Evolutionary conservation across 306 rosid genomes (phyloP), one percentile per base, ranked within the genome.

Genomic region (Corylus avellana): DNA sequence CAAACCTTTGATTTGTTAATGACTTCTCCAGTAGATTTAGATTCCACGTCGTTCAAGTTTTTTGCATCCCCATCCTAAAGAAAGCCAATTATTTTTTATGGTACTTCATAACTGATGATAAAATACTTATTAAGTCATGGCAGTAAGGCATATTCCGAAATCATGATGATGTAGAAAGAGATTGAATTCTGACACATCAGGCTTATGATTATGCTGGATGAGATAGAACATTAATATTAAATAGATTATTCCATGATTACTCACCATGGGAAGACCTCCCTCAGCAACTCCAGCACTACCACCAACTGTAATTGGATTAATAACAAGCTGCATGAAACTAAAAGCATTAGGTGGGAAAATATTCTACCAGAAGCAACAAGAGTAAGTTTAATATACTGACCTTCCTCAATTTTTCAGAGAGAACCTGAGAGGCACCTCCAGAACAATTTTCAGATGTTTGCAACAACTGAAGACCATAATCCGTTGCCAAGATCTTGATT

Each of bases 401-500:
- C 83, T 61, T 42, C 76, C 25, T 74, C 53, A 54, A 69, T 53
- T 72, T 64, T 64, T 64, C 68, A 59, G 42, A 62, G 37, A 29
- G 54, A 79, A 42, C 48, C 47, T 14, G 5, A 20, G 55, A 72
- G 63, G 37, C 59, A 49, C 47, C 74, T 39, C 16, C 61, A 63
- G 81, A n/a, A 79, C 16, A 29, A 16, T 18, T 58, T 56, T 54
- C 59, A 44, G 3, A 72, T 22, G 4, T 44, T 32, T 42, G 67
- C 32, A 73, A 29, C 77, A 73, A 72, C 42, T 46, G 72, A 6
- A 75, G 46, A 20, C 58, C 79, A 74, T 68, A 2, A 70, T 42
- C 42, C 44, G 54, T 63, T 58, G 77, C 89, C 44, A 89, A 83
- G 64, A 89, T 81, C 80, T 87, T 85, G 17, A 89, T 71, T 63